These are phyloP conservation scores for Diospyros kaki DNA, from an alignment of 148 eudicot genomes.

Conservation along the genomic window DNA sequence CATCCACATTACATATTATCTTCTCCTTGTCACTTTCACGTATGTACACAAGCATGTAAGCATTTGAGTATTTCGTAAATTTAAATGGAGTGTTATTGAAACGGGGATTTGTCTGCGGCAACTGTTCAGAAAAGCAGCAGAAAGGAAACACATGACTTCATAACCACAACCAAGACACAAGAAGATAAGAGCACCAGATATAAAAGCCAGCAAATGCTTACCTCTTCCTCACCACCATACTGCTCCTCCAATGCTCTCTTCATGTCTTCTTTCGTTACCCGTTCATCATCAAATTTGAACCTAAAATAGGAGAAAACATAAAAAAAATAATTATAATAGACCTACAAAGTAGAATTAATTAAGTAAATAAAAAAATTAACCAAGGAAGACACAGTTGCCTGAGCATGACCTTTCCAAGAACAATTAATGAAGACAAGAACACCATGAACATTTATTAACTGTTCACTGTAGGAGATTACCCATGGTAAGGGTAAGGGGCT, in stretches of 20 bases:
- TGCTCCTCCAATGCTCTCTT: slow-evolving; percentile 85
- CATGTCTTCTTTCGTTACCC: slow-evolving; percentile 85
- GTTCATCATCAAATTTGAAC: slow-evolving; percentile 94
- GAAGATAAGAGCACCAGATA: slow-evolving; percentile 2
- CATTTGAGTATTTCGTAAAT: slow-evolving; percentile 84
- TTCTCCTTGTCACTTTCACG: slow-evolving; percentile 93
- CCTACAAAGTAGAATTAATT: not conserved
- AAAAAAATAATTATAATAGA: not conserved
- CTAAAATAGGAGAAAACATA: slow-evolving; percentile 24
- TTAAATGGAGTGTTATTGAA: slow-evolving; percentile 69
- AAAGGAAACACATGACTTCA: slow-evolving; percentile 7
- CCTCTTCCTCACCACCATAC: slow-evolving; percentile 97
- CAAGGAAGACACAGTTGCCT: not conserved
- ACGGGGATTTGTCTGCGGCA: slow-evolving; percentile 81
- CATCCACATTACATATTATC: slow-evolving; percentile 78
- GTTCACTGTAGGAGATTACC: no score
- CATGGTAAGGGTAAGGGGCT: not conserved
- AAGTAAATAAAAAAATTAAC: not conserved
- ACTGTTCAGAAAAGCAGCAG: slow-evolving; percentile 36
- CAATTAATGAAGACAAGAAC: not conserved
- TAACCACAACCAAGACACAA: not conserved
- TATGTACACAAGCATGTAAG: slow-evolving; percentile 93
- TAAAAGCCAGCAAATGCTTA: slow-evolving; percentile 16
- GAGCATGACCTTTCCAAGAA: not conserved
- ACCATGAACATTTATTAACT: not conserved